phyloP scores from a whole-genome alignment of 1,284 basidiomycete genomes.

The Uromyces viciae-fabae region DNA sequence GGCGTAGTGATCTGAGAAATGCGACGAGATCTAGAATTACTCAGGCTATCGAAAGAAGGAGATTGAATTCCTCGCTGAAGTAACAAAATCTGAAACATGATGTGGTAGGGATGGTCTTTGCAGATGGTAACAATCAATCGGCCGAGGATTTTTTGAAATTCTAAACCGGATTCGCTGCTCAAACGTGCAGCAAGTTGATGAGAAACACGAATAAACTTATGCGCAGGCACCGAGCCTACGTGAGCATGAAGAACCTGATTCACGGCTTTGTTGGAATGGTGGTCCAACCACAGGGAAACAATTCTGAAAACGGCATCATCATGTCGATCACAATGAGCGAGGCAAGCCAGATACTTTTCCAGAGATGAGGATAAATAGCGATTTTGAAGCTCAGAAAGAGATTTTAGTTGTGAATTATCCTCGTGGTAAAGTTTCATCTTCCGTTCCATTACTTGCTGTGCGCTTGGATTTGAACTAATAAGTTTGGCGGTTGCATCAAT shows the following conservation, averaged over 20 bases:
- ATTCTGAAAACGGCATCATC: conserved; percentile 74
- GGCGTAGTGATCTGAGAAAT: conserved; percentile 41
- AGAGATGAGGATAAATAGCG: conserved; percentile 70
- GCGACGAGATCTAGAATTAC: conserved; percentile 42
- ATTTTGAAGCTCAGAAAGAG: conserved; percentile 45
- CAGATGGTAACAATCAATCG: conserved; percentile 71
- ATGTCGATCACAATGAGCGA: conserved; percentile 67
- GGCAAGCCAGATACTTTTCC: conserved; percentile 73
- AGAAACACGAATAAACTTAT: conserved; percentile 82
- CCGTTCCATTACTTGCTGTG: conserved; percentile 58
- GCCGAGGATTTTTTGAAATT: conserved; percentile 66
- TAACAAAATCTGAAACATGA: conserved; percentile 82
- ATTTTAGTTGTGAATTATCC: conserved; percentile 62
- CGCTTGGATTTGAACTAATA: conserved; percentile 34
- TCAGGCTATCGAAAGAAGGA: conserved; percentile 47
- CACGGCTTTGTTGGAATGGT: conserved; percentile 65
- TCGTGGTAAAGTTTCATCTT: conserved; percentile 65
- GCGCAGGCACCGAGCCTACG: conserved; percentile 69
- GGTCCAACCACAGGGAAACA: conserved; percentile 85
- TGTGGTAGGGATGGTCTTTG: conserved; percentile 87
- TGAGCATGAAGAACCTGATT: conserved; percentile 61
- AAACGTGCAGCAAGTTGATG: conserved; percentile 88
- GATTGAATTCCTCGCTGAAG: conserved; percentile 51
- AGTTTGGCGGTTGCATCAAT: conserved; percentile 54
- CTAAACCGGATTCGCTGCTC: conserved; percentile 54